Conservation (phyloP, 805 yeast species). For the Candida alai region DNA sequence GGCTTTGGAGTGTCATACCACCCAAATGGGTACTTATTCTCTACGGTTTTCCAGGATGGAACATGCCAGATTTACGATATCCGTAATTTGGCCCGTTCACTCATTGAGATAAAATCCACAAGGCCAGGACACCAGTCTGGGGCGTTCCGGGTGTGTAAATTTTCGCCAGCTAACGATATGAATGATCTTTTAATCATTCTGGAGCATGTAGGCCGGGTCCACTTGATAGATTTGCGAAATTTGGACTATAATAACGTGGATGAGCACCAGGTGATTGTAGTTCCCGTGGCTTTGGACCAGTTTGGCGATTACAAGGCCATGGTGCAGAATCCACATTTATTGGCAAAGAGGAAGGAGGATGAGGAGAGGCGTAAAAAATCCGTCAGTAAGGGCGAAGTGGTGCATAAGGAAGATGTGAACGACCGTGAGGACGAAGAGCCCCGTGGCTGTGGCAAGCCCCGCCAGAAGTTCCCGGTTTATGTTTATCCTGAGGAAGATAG, state of each 20-base stretch:
- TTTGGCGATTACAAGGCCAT: conserved; percentile 24
- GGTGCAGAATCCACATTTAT: conserved; percentile 1
- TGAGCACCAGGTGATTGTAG: conserved; percentile 71
- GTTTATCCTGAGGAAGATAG: conserved; percentile 6
- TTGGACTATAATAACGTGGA: conserved; percentile 32
- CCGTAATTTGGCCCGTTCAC: conserved; percentile 52
- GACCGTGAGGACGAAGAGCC: background rate
- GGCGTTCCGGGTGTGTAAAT: conserved; percentile 59
- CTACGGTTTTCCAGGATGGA: conserved; percentile 86
- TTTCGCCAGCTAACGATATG: conserved; percentile 49
- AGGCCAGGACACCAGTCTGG: conserved; percentile 53
- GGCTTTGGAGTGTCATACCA: conserved; percentile 83
- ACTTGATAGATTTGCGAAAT: conserved; percentile 75
- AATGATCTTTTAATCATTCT: conserved; percentile 74
- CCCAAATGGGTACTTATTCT: conserved; percentile 68
- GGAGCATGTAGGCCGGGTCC: conserved; percentile 87
- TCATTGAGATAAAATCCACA: conserved; percentile 57
- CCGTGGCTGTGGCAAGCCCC: background rate
- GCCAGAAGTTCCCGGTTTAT: conserved; percentile 6
- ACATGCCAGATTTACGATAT: conserved; percentile 71
- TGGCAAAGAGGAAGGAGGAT: background rate
- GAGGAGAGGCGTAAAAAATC: background rate
- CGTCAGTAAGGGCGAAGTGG: background rate
- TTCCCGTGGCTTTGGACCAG: conserved; percentile 51
- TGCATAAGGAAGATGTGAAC: conserved; percentile 1